These are phyloP conservation scores for Xylaria sp. DNA, from an alignment of 2,329 filamentous ascomycete species.

Conservation along the genomic window DNA sequence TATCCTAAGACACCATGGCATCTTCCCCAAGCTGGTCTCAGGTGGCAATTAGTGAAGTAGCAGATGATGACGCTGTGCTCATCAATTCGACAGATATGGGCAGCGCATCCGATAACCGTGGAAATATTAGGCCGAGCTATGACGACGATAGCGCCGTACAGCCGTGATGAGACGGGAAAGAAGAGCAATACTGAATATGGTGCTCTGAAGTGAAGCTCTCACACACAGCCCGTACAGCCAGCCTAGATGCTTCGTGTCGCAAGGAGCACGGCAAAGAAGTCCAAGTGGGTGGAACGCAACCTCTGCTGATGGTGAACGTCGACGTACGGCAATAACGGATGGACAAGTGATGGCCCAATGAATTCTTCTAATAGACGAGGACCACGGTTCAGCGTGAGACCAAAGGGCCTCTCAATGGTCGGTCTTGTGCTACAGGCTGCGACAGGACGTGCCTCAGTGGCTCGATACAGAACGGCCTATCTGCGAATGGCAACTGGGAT, in stretches of 20 bases:
- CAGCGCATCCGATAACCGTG: slow-evolving; percentile 2
- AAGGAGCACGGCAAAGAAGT: slow-evolving; percentile 7
- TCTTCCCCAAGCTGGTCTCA: background rate
- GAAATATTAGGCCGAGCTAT: slow-evolving; percentile 11
- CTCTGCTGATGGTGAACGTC: slow-evolving; percentile 15
- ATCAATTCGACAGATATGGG: slow-evolving; percentile 4
- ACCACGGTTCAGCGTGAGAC: slow-evolving; percentile 23
- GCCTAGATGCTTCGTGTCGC: slow-evolving; percentile 3
- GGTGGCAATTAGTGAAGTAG: slow-evolving; percentile 8
- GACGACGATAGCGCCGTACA: slow-evolving; percentile 8
- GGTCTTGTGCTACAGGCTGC: slow-evolving; percentile 22
- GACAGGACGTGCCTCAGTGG: slow-evolving; percentile 13
- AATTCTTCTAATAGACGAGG: slow-evolving; percentile 26
- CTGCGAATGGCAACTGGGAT: slow-evolving; percentile 8
- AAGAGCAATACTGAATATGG: slow-evolving; percentile 1
- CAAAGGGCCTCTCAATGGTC: slow-evolving; percentile 9
- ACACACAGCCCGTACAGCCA: background rate
- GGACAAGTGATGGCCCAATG: slow-evolving; percentile 22
- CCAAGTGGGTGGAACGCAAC: slow-evolving; percentile 14
- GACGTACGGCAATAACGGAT: slow-evolving; percentile 17
- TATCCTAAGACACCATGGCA: background rate
- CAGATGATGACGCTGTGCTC: slow-evolving; percentile 2
- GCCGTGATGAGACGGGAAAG: slow-evolving; percentile 16
- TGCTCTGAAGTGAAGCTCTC: slow-evolving; percentile 2
- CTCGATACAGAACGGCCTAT: slow-evolving; percentile 12